Evolutionary conservation across 306 rosid species (phyloP).

Genomic region (Castanea sativa): DNA sequence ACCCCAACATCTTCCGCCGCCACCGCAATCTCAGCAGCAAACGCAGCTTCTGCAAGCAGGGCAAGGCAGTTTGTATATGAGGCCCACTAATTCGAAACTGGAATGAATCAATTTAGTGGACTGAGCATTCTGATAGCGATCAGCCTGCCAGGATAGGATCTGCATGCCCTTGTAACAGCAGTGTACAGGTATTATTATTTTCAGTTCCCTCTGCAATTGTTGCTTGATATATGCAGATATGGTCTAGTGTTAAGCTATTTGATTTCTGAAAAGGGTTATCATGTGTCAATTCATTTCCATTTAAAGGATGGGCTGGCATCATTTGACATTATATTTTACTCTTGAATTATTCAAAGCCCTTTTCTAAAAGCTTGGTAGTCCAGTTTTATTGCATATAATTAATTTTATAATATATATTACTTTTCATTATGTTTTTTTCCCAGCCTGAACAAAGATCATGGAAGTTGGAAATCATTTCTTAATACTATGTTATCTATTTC

Average conservation of each 20-base stretch:
- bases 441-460: not conserved
- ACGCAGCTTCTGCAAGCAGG: constrained; percentile 59
- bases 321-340: not conserved
- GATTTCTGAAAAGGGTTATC: not conserved
- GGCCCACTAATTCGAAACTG: constrained; percentile 59
- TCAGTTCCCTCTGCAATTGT: not conserved
- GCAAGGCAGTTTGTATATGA: constrained; percentile 58
- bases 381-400: not conserved
- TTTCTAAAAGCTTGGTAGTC: not conserved
- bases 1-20: constrained; percentile 45
- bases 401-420: not conserved
- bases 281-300: not conserved
- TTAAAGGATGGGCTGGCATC: not conserved
- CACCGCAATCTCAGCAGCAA: constrained; percentile 69
- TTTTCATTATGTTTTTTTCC: not conserved
- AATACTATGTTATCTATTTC: not conserved
- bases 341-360: not conserved
- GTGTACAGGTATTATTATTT: constrained; percentile 80
- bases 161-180: constrained; percentile 65
- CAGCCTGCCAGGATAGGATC: constrained; percentile 45
- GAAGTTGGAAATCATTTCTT: not conserved
- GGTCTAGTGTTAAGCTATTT: not conserved
- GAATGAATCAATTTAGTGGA: constrained; percentile 56
- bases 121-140: constrained; percentile 48
- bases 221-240: constrained; percentile 12